phyloP scores from a whole-genome alignment of 2,329 filamentous ascomycete genomes.

The Talaromyces sp. region DNA sequence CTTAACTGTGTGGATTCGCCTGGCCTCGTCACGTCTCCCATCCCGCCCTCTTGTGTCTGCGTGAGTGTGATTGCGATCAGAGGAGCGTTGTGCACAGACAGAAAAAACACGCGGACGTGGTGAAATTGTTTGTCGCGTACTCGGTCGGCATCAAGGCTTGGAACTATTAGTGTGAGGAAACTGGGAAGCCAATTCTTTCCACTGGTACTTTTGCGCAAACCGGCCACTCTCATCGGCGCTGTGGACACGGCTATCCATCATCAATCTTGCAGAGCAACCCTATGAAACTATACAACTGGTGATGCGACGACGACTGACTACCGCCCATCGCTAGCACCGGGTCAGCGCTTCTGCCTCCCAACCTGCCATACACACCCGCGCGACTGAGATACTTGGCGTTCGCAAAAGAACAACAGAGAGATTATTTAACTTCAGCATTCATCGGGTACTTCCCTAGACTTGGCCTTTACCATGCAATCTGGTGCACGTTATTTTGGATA shows the following conservation, averaged over 20 bases:
- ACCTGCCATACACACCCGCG: not conserved
- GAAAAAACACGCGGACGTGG: not conserved
- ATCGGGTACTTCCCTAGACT: constrained; percentile 1
- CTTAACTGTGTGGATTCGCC: not conserved
- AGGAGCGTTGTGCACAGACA: constrained; percentile 7
- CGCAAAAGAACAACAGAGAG: not conserved
- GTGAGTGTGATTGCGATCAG: not conserved
- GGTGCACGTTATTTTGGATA: constrained; percentile 15
- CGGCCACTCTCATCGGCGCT: not conserved
- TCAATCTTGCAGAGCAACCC: not conserved
- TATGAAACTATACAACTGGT: constrained; percentile 2
- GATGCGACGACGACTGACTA: constrained; percentile 17
- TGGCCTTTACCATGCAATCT: constrained; percentile 18
- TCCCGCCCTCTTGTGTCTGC: not conserved
- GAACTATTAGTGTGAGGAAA: not conserved
- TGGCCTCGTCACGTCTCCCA: not conserved
- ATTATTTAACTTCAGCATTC: not conserved
- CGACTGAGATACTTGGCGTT: not conserved
- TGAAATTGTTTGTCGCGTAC: constrained; percentile 11
- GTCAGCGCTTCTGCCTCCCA: constrained; percentile 14
- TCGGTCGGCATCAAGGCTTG: constrained; percentile 1
- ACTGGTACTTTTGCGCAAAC: not conserved
- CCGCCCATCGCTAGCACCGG: constrained; percentile 15
- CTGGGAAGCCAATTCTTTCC: not conserved
- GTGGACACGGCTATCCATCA: not conserved